A percentile compares a stretch with the other conserved stretches of the same genome.
phyloP scores from a whole-genome alignment of 2,329 filamentous ascomycete species.

The Ophioceras dolichostomum region DNA sequence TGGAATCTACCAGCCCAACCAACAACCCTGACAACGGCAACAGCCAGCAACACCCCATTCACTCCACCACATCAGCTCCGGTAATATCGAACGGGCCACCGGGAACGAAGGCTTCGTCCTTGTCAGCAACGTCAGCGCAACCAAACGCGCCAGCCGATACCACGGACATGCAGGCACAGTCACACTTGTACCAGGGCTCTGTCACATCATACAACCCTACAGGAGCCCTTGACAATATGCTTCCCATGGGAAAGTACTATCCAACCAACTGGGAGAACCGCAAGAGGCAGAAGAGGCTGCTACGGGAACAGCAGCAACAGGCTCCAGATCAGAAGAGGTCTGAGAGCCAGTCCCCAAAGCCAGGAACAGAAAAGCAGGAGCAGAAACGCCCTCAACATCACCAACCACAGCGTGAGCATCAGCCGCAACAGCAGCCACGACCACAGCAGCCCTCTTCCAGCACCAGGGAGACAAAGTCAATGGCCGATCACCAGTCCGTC shows the following conservation, averaged over 20 bases:
- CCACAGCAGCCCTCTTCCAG: neutral
- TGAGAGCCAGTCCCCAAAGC: too few relatives aligned
- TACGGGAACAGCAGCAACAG: neutral
- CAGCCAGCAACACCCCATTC: too few relatives aligned
- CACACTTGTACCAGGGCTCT: too few relatives aligned
- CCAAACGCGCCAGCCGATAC: too few relatives aligned
- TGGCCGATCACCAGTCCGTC: slow-evolving; percentile 7
- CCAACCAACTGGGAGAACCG: slow-evolving; percentile 46
- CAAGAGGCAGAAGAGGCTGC: slow-evolving; percentile 7
- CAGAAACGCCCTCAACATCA: slow-evolving; percentile 7
- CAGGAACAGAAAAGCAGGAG: slow-evolving; percentile 9
- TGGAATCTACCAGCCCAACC: slow-evolving; percentile 10
- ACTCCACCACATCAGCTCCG: too few relatives aligned
- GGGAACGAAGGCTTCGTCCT: too few relatives aligned
- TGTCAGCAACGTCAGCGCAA: too few relatives aligned
- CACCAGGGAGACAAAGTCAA: neutral
- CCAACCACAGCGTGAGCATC: neutral
- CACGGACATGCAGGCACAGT: too few relatives aligned
- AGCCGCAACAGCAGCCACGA: neutral
- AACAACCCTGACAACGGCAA: slow-evolving; percentile 11
- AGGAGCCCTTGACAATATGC: slow-evolving; percentile 30
- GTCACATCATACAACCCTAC: slow-evolving; percentile 39
- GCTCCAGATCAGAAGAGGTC: too few relatives aligned
- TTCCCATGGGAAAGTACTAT: slow-evolving; percentile 51
- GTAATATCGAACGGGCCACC: too few relatives aligned